Conservation (phyloP, 1,139 yeast genomes). For the Kazachstania sp. region DNA sequence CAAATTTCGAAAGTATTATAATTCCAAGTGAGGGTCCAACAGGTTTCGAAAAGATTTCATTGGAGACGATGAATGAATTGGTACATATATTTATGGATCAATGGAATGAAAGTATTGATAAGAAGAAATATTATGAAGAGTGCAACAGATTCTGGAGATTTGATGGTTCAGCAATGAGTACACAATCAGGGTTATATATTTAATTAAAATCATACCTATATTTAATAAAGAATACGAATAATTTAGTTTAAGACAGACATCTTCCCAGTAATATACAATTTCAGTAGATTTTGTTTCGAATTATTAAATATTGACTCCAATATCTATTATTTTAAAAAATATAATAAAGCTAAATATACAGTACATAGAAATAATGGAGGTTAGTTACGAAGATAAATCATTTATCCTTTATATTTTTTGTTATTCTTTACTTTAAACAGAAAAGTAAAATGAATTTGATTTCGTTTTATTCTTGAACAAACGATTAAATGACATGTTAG, state of each 20-base stretch:
- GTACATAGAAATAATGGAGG: slow-evolving; percentile 15
- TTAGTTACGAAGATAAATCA: background rate
- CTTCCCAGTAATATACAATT: background rate
- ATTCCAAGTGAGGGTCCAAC: slow-evolving; percentile 32
- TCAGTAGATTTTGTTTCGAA: background rate
- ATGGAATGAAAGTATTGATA: slow-evolving; percentile 9
- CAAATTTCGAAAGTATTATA: slow-evolving; percentile 15
- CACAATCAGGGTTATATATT: slow-evolving; percentile 28
- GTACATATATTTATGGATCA: slow-evolving; percentile 15
- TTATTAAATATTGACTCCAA: slow-evolving; percentile 2
- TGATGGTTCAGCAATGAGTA: slow-evolving; percentile 24
- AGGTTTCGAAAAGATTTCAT: slow-evolving; percentile 28
- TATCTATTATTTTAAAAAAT: slow-evolving; percentile 2
- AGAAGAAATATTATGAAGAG: slow-evolving; percentile 17
- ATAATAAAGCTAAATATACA: slow-evolving; percentile 21
- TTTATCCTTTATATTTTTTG: background rate
- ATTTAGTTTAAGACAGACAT: too few species aligned
- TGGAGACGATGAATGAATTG: slow-evolving; percentile 22
- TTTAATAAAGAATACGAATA: too few species aligned
- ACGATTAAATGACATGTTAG: slow-evolving; percentile 1
- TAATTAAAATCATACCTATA: slow-evolving; percentile 3
- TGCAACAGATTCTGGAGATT: slow-evolving; percentile 26
- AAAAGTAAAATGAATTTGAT: slow-evolving; percentile 2
- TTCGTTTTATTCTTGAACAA: slow-evolving; percentile 5
- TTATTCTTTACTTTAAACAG: too few species aligned